Conservation (phyloP, 192 early-diverging fungal genomes). For the Phlyctochytrium bullatum region DNA sequence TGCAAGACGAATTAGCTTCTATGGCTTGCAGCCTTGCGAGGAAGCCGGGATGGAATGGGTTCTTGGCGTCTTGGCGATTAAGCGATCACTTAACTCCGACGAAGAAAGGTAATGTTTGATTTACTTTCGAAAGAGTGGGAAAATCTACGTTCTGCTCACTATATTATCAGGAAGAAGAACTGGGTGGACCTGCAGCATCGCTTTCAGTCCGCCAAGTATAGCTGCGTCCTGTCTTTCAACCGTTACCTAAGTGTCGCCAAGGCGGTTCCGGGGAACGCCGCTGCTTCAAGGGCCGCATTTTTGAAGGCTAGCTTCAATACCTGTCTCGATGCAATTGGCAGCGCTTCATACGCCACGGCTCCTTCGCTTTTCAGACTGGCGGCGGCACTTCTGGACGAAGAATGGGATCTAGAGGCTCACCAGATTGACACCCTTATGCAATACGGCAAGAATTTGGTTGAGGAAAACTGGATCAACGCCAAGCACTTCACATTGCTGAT, state of each 20-base stretch:
- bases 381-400: conserved; percentile 5
- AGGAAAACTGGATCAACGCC: conserved; percentile 22
- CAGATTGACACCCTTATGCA: conserved; percentile 3
- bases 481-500: conserved; percentile 11
- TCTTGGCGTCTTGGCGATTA: neutral
- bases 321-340: conserved; percentile 21
- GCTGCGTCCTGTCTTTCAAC: neutral
- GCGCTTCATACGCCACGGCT: conserved; percentile 20
- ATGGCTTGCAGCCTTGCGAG: neutral
- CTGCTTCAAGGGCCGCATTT: neutral
- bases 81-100: neutral
- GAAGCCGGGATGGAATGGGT: neutral
- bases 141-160: too few relatives aligned
- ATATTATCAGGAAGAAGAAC: conserved; percentile 8
- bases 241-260: neutral
- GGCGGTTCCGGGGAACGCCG: neutral
- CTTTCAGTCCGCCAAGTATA: conserved; percentile 7
- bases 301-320: neutral
- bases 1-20: too few relatives aligned
- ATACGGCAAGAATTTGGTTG: conserved; percentile 5
- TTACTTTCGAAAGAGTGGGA: too few relatives aligned
- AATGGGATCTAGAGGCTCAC: conserved; percentile 11
- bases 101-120: neutral
- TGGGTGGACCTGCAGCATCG: conserved; percentile 15
- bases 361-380: conserved; percentile 9